Percentiles rank a stretch among this genome's conserved stretches.
Evolutionary conservation across 1,284 basidiomycete genomes (phyloP).

Genomic region (Cronartium ribicola): DNA sequence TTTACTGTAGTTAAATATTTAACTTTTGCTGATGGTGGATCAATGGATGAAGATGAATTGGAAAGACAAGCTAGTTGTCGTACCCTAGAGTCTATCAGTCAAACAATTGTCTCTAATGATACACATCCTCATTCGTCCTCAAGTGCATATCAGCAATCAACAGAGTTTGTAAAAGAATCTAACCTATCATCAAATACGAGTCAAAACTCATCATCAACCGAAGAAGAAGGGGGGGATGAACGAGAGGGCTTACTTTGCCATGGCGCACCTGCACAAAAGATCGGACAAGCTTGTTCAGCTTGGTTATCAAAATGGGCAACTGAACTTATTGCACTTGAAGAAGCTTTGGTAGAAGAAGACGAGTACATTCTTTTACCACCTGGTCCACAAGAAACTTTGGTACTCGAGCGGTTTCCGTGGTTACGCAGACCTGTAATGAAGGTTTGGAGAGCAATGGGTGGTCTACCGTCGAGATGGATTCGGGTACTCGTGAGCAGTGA

Average conservation of each 20-base stretch:
- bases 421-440: not conserved
- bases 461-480: not conserved
- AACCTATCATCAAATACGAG: not conserved
- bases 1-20: not conserved
- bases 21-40: not conserved
- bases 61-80: not conserved
- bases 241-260: not conserved
- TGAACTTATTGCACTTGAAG: not conserved
- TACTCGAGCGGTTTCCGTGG: not conserved
- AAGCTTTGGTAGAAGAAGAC: not conserved
- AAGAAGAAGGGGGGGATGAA: not conserved
- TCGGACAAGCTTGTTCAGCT: conserved; percentile 4
- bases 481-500: not conserved
- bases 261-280: not conserved
- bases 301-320: conserved; percentile 8
- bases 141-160: not conserved
- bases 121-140: not conserved
- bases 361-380: not conserved
- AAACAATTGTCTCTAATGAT: not conserved
- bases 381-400: not conserved
- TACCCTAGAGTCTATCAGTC: conserved; percentile 1
- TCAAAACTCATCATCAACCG: not conserved
- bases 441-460: not conserved
- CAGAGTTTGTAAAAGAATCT: not conserved
- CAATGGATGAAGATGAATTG: not conserved